Conservation (phyloP, 805 yeast genomes). For the Lachancea nothofagi region DNA sequence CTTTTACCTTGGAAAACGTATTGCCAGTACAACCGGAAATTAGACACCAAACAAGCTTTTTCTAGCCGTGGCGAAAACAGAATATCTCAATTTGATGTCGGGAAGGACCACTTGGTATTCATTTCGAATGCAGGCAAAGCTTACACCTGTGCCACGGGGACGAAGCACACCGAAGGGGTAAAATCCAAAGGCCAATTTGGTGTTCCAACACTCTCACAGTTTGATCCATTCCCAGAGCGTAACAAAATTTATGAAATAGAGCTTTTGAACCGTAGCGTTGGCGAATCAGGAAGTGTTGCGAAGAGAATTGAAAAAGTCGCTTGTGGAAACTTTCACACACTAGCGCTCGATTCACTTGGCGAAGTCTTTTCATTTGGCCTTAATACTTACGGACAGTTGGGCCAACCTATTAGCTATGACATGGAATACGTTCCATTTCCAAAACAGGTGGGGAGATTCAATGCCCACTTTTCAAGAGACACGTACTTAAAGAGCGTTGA, state of each 20-base stretch:
- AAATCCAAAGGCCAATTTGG: constrained; percentile 79
- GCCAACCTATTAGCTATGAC: constrained; percentile 57
- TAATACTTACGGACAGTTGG: constrained; percentile 81
- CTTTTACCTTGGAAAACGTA: constrained; percentile 25
- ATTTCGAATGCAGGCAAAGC: constrained; percentile 56
- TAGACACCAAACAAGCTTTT: constrained; percentile 19
- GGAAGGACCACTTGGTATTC: constrained; percentile 64
- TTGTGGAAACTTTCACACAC: constrained; percentile 66
- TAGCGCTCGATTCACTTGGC: constrained; percentile 65
- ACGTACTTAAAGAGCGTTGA: constrained; percentile 44
- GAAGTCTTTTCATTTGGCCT: constrained; percentile 81
- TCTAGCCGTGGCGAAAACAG: constrained; percentile 43
- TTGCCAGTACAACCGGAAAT: constrained; percentile 19
- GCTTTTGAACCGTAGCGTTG: constrained; percentile 25
- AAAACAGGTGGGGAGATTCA: constrained; percentile 40
- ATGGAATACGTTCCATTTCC: constrained; percentile 73
- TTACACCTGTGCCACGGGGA: constrained; percentile 57
- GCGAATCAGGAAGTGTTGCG: constrained; percentile 20
- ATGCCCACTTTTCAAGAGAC: constrained; percentile 37
- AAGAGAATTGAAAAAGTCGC: constrained; percentile 57
- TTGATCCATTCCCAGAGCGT: constrained; percentile 46
- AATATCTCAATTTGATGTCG: constrained; percentile 47
- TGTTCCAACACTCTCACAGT: constrained; percentile 64
- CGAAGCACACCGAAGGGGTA: constrained; percentile 26
- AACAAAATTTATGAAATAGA: constrained; percentile 44